A percentile compares a stretch with the other conserved stretches of the same genome.
Evolutionary conservation across 768 basidiomycete species (phyloP).

Genomic region (Dentipellis sp.): DNA sequence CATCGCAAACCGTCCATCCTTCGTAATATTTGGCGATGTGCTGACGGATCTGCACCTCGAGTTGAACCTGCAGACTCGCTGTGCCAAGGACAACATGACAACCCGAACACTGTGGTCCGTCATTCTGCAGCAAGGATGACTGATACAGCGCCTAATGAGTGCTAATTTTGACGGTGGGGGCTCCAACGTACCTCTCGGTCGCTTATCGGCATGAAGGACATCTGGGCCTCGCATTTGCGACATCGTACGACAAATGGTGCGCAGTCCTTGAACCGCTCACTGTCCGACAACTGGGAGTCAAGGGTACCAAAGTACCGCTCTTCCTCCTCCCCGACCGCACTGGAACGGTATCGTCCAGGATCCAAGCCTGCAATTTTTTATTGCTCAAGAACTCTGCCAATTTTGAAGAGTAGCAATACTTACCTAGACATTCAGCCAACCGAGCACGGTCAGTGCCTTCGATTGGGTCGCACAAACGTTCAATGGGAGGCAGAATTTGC

Average conservation of each 20-base stretch:
- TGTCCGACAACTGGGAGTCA: conserved; percentile 84
- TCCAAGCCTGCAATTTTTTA: conserved; percentile 38
- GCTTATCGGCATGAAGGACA: conserved; percentile 48
- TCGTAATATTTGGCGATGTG: conserved; percentile 81
- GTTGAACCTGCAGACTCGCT: conserved; percentile 70
- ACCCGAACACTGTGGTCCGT: conserved; percentile 62
- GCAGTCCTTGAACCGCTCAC: conserved; percentile 76
- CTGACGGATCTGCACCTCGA: conserved; percentile 77
- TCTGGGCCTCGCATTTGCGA: conserved; percentile 54
- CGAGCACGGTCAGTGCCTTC: conserved; percentile 90
- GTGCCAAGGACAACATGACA: conserved; percentile 46
- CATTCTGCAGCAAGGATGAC: conserved; percentile 56
- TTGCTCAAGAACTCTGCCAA: background rate
- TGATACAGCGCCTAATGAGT: conserved; percentile 19
- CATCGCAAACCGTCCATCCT: conserved; percentile 82
- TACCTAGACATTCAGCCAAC: conserved; percentile 92
- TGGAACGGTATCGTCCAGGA: conserved; percentile 43
- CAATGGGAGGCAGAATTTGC: conserved; percentile 90
- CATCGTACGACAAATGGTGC: conserved; percentile 70
- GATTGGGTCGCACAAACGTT: conserved; percentile 92
- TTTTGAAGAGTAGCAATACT: conserved; percentile 14
- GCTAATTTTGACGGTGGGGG: background rate
- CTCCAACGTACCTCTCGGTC: conserved; percentile 42
- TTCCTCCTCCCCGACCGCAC: conserved; percentile 32
- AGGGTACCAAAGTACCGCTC: conserved; percentile 70